A percentile compares a stretch with the other conserved stretches of the same genome.
These are phyloP conservation scores for Bigelowiella natans DNA, from an alignment of 78 protist genomes.

Conservation along the genomic window DNA sequence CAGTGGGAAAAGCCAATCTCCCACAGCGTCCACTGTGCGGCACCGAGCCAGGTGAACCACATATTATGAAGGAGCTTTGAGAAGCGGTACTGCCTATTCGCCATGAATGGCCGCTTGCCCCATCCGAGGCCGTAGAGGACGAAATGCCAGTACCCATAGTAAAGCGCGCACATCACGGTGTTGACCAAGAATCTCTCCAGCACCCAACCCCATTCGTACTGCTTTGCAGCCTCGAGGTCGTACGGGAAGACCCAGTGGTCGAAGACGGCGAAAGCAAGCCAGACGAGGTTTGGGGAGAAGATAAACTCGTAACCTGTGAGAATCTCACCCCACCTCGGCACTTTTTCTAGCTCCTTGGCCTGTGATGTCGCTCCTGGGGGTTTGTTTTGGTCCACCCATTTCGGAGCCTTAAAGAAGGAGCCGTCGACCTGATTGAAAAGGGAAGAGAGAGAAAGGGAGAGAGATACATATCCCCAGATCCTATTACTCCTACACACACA, in stretches of 20 bases:
- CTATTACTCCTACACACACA: too few species aligned
- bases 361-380: neutral
- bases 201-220: neutral
- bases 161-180: neutral
- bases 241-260: neutral
- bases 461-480: too few species aligned
- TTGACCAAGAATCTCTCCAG: neutral
- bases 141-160: conserved; percentile 1
- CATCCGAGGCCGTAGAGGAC: neutral
- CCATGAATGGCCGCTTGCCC: neutral
- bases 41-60: conserved; percentile 11
- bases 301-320: neutral
- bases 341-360: neutral
- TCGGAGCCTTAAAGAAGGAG: too few species aligned
- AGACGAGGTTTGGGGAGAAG: neutral
- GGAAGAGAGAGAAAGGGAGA: too few species aligned
- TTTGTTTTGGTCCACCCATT: neutral
- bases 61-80: conserved; percentile 3
- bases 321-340: neutral
- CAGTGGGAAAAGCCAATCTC: neutral
- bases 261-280: neutral
- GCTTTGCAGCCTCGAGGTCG: conserved; percentile 2
- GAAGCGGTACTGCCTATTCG: neutral
- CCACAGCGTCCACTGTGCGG: neutral
- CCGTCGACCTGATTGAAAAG: too few species aligned